Conservation (phyloP, 148 eudicot genomes). For the Rhododendron mucronatum region DNA sequence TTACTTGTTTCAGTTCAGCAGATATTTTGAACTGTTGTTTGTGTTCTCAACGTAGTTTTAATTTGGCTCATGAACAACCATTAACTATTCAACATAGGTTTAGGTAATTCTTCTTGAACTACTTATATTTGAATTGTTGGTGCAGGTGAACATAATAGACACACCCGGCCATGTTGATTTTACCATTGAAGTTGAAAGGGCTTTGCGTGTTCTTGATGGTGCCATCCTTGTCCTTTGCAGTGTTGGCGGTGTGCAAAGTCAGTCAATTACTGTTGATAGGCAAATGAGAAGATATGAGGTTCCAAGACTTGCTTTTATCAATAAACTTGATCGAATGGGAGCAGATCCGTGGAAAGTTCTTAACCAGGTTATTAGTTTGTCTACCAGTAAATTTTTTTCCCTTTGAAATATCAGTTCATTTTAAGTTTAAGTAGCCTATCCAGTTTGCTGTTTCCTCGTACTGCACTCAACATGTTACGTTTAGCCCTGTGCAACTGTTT, state of each 20-base stretch:
- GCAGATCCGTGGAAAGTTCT: slow-evolving; percentile 99
- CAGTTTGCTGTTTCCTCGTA: not conserved
- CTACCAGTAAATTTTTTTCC: no score
- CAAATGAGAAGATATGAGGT: slow-evolving; percentile 98
- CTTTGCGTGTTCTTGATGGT: slow-evolving; percentile 98
- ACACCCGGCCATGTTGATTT: slow-evolving; percentile 99
- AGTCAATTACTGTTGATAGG: slow-evolving; percentile 95
- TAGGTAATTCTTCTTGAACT: not conserved
- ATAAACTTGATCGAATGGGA: slow-evolving; percentile 95
- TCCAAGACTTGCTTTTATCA: slow-evolving; percentile 92
- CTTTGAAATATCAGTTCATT: no score
- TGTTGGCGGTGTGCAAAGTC: slow-evolving; percentile 99
- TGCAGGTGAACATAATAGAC: slow-evolving; percentile 91
- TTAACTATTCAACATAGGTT: not conserved
- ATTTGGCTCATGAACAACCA: not conserved
- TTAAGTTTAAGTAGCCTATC: not conserved
- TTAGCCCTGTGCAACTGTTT: not conserved
- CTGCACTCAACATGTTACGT: not conserved
- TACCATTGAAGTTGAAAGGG: slow-evolving; percentile 99
- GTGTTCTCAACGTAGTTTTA: not conserved
- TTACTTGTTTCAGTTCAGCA: not conserved
- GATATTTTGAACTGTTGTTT: not conserved
- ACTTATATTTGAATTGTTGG: slow-evolving; percentile 6
- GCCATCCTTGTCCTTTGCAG: slow-evolving; percentile 97
- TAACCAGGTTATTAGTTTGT: slow-evolving; percentile 60